phyloP scores from a whole-genome alignment of 116 monocot species.

The Papilionanthe hybrid region DNA sequence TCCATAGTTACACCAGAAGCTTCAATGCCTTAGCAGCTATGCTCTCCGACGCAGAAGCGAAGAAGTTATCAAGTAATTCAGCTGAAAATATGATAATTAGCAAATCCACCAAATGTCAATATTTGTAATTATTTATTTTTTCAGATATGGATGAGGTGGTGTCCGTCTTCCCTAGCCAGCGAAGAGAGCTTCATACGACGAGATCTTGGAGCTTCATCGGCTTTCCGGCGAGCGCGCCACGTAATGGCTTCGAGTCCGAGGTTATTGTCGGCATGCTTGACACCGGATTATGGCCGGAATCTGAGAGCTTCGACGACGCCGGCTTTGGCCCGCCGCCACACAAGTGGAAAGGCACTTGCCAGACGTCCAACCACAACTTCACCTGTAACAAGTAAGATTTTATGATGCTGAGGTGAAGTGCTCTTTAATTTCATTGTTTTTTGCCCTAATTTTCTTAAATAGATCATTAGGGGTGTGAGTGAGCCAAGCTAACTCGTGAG shows the following conservation, averaged over 20 bases:
- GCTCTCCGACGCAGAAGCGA: slow-evolving; percentile 8
- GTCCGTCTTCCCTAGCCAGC: slow-evolving; percentile 11
- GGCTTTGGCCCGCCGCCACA: slow-evolving; percentile 26
- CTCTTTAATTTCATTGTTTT: too few relatives aligned
- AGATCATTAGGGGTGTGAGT: too few relatives aligned
- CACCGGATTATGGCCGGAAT: slow-evolving; percentile 28
- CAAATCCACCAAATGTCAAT: too few relatives aligned
- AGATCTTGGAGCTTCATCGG: slow-evolving; percentile 26
- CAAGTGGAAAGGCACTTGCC: slow-evolving; percentile 33
- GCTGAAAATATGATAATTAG: too few relatives aligned
- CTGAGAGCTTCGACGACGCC: slow-evolving; percentile 23
- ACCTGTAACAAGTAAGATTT: slow-evolving; percentile 29
- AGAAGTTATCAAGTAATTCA: slow-evolving; percentile 4
- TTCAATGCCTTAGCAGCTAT: slow-evolving; percentile 15
- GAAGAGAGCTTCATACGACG: slow-evolving; percentile 14
- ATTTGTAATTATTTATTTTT: neutral
- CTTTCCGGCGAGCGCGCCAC: slow-evolving; percentile 1
- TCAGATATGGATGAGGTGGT: slow-evolving; percentile 23
- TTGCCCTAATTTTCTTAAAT: too few relatives aligned
- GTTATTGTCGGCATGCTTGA: slow-evolving; percentile 24
- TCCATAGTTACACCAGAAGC: slow-evolving; percentile 16
- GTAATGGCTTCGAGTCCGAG: slow-evolving; percentile 3
- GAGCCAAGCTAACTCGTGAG: too few relatives aligned
- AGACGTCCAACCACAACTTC: slow-evolving; percentile 10
- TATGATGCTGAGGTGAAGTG: too few relatives aligned